Conservation (phyloP, 768 basidiomycete species). For the Naganishia kalamii region DNA sequence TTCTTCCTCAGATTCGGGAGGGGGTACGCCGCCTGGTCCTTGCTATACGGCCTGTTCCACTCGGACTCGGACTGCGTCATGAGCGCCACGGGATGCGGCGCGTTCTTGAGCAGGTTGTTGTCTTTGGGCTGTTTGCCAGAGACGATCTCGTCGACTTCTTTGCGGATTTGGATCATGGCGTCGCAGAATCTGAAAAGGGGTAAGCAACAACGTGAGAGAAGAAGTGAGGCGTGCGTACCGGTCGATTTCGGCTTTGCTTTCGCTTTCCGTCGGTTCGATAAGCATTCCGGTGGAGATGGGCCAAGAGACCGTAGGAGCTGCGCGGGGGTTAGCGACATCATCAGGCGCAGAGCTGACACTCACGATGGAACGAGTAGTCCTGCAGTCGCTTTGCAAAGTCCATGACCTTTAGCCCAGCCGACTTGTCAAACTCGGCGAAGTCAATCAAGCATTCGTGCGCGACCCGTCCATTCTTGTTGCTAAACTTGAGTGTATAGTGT, state of each 20-base stretch:
- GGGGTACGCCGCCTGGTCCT: conserved; percentile 85
- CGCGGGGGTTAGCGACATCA: conserved; percentile 46
- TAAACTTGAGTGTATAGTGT: conserved; percentile 80
- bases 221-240: conserved; percentile 50
- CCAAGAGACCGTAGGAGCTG: conserved; percentile 96
- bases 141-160: conserved; percentile 81
- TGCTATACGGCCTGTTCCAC: conserved; percentile 92
- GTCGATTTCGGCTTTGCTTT: conserved; percentile 86
- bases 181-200: conserved; percentile 71
- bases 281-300: conserved; percentile 94
- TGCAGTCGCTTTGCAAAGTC: conserved; percentile 96
- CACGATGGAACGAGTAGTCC: conserved; percentile 41
- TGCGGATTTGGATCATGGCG: conserved; percentile 93
- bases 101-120: conserved; percentile 87
- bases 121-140: conserved; percentile 80
- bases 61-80: conserved; percentile 59
- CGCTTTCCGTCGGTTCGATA: conserved; percentile 95
- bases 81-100: conserved; percentile 79
- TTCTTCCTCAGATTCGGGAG: conserved; percentile 70
- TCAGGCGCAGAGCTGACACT: neutral
- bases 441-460: conserved; percentile 96
- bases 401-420: conserved; percentile 75
- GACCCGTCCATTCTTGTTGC: conserved; percentile 82
- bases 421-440: conserved; percentile 86
- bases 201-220: neutral